These are phyloP conservation scores for maize (Zea mays) DNA, from an alignment of 176 grass and related monocot genomes.

Conservation along the genomic window DNA sequence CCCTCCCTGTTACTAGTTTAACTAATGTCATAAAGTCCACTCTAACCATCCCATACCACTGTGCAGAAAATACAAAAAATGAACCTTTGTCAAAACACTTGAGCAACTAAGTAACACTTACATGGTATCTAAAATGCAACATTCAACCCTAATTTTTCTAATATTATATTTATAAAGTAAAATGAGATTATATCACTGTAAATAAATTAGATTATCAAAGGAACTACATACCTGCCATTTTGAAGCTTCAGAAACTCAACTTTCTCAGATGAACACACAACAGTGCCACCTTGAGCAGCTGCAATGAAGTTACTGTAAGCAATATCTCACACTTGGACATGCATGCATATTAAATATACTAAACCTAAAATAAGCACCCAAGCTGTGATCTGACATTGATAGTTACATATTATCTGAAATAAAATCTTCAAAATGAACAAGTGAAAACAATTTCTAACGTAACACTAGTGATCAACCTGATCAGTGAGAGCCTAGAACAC, in stretches of 20 bases:
- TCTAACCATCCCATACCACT: not conserved
- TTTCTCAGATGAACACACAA: constrained; percentile 59
- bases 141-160: not conserved
- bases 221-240: constrained; percentile 81
- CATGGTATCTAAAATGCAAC: not conserved
- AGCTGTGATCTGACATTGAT: constrained; percentile 5
- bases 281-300: constrained; percentile 66
- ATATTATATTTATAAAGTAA: not conserved
- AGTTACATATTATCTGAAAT: constrained; percentile 10
- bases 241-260: constrained; percentile 96
- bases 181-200: constrained; percentile 3
- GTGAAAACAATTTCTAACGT: constrained; percentile 18
- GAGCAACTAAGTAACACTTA: not conserved
- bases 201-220: not conserved
- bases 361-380: constrained; percentile 31
- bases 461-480: constrained; percentile 51
- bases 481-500: constrained; percentile 73
- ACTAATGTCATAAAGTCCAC: not conserved
- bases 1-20: not conserved
- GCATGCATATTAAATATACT: constrained; percentile 7
- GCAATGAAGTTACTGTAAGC: constrained; percentile 40
- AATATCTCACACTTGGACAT: constrained; percentile 21
- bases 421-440: constrained; percentile 18
- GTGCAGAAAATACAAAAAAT: not conserved
- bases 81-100: not conserved